phyloP scores from a whole-genome alignment of 2,329 filamentous ascomycete genomes.

The Curvularia eragrostidis region DNA sequence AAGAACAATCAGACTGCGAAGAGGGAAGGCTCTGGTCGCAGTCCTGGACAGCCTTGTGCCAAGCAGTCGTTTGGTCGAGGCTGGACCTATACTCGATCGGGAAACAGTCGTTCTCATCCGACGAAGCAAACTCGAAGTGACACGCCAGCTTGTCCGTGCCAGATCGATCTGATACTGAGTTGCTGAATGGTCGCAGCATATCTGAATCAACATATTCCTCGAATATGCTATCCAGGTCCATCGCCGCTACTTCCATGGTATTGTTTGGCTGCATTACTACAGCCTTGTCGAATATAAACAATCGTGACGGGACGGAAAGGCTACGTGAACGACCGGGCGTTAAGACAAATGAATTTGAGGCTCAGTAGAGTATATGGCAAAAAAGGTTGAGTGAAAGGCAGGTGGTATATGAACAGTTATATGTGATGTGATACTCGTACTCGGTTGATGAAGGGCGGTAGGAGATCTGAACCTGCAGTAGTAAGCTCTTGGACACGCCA shows the following conservation, averaged over 20 bases:
- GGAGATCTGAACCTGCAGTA: constrained; percentile 31
- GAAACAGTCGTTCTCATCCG: constrained; percentile 60
- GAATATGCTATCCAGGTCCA: constrained; percentile 68
- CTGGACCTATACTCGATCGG: constrained; percentile 56
- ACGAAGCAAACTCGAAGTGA: constrained; percentile 60
- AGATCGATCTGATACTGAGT: constrained; percentile 57
- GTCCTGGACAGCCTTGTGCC: constrained; percentile 61
- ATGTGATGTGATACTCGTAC: constrained; percentile 32
- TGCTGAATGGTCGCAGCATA: constrained; percentile 55
- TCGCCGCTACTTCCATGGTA: constrained; percentile 61
- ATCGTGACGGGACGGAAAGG: constrained; percentile 30
- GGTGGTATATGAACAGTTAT: constrained; percentile 21
- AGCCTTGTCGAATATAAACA: constrained; percentile 31
- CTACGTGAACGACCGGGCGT: constrained; percentile 27
- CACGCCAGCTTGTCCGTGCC: constrained; percentile 59
- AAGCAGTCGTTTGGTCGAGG: constrained; percentile 60
- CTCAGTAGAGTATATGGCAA: constrained; percentile 10
- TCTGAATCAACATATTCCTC: constrained; percentile 68
- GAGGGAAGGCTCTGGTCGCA: constrained; percentile 59
- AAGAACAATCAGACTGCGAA: constrained; percentile 34
- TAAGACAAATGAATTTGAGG: constrained; percentile 31
- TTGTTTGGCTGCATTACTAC: constrained; percentile 54
- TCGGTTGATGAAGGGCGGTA: constrained; percentile 27
- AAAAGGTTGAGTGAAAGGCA: constrained; percentile 18
- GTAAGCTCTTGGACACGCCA: constrained; percentile 34